Percentiles rank a stretch among this genome's conserved stretches.
Evolutionary conservation across 2,329 filamentous ascomycete species (phyloP).

Genomic region (Trichoderma guizhouense): DNA sequence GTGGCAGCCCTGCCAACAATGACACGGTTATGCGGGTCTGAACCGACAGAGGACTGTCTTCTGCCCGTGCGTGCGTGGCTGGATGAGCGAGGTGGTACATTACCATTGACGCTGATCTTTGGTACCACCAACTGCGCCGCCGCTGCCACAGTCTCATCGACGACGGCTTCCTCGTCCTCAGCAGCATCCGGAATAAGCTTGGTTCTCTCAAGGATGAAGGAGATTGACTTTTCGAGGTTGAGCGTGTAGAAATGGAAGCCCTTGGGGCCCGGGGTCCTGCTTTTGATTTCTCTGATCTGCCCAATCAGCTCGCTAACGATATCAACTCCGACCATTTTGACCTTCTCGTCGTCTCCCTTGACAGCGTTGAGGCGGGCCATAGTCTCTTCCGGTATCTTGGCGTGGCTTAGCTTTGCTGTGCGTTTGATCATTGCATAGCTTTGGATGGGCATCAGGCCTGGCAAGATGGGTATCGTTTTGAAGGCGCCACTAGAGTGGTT

Average conservation of each 20-base stretch:
- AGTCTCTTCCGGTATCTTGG: conserved; percentile 69
- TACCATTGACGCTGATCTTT: conserved; percentile 47
- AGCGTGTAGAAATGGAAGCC: conserved; percentile 98
- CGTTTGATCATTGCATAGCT: conserved; percentile 93
- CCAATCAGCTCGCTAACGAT: conserved; percentile 82
- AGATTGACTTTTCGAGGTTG: conserved; percentile 93
- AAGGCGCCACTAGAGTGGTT: conserved; percentile 82
- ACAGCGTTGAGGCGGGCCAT: conserved; percentile 68
- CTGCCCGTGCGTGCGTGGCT: conserved; percentile 45
- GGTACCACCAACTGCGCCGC: conserved; percentile 25
- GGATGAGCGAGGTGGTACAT: conserved; percentile 30
- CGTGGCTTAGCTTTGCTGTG: conserved; percentile 92
- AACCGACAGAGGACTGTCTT: conserved; percentile 74
- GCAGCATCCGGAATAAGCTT: conserved; percentile 69
- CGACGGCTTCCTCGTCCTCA: conserved; percentile 50
- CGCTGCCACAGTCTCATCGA: conserved; percentile 39
- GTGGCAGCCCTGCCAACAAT: conserved; percentile 66
- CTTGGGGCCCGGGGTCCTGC: conserved; percentile 55
- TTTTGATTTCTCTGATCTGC: conserved; percentile 65
- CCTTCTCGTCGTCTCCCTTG: conserved; percentile 74
- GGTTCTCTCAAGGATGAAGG: conserved; percentile 84
- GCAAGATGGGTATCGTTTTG: conserved; percentile 83
- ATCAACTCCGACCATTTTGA: conserved; percentile 76
- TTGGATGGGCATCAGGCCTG: conserved; percentile 95
- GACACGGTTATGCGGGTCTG: conserved; percentile 81